Evolutionary conservation across 2,329 filamentous ascomycete genomes (phyloP).

Genomic region (Penicillium sp.): DNA sequence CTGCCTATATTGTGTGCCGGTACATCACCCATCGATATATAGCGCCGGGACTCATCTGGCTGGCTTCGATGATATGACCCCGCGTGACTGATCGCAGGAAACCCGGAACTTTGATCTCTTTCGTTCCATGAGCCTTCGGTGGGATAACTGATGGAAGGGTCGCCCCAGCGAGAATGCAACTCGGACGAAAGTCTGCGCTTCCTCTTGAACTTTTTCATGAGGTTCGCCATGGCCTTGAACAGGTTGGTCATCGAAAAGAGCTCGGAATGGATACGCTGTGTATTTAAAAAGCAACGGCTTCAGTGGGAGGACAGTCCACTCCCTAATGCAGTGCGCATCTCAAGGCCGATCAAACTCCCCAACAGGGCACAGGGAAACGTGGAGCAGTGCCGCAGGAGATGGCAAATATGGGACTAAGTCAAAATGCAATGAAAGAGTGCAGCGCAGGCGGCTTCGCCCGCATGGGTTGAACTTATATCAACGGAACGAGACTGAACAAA

Average conservation of each 20-base stretch:
- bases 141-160: constrained; percentile 41
- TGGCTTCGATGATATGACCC: constrained; percentile 2
- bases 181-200: constrained; percentile 38
- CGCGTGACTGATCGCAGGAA: constrained; percentile 11
- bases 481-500: constrained; percentile 13
- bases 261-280: neutral
- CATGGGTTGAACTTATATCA: constrained; percentile 28
- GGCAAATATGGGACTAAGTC: neutral
- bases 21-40: constrained; percentile 8
- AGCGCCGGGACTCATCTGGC: constrained; percentile 13
- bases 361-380: constrained; percentile 9
- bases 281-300: neutral
- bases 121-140: constrained; percentile 44
- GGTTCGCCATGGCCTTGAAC: constrained; percentile 28
- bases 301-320: constrained; percentile 18
- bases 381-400: constrained; percentile 1
- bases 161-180: constrained; percentile 42
- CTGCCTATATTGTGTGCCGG: neutral
- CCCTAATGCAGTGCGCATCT: constrained; percentile 19
- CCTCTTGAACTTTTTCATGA: constrained; percentile 33
- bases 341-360: constrained; percentile 11
- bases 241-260: constrained; percentile 26
- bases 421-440: constrained; percentile 7
- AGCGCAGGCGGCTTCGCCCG: constrained; percentile 9
- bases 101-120: constrained; percentile 29